Evolutionary conservation across 2,329 filamentous ascomycete species (phyloP), one percentile per base, ranked within the genome.

Genomic region (Hymenoscyphus repandus): DNA sequence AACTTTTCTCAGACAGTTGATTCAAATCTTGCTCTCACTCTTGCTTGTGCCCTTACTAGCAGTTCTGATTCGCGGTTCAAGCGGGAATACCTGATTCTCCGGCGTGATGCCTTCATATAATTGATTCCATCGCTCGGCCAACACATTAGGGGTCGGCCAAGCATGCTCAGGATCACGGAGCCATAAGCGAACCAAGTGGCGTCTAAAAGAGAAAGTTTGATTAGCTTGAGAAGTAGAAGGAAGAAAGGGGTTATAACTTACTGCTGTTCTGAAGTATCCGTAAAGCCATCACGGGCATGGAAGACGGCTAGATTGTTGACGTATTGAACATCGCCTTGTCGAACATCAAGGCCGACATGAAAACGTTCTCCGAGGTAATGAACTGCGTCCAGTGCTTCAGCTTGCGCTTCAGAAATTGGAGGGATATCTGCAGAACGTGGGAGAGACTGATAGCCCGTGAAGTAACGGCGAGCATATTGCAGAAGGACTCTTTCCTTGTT

Each of bases 381-480:
- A 6, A 75, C 53, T n/a, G 70, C 64, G 56, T 74, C 72, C 3
- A 75, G 63, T 0, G 72, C 70, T 52, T 73, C 70, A 1, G 69
- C 69, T 59, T 75, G 70, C 2, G 67, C 69, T 60, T 72, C 68
- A 6, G 68, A 70, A 20, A 74, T 70, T 3, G 80, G 73, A 11
- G 82, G 81, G 45, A 86, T 78, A 17, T 73, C 62, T 1, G 69
- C 50, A 6, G 71, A 76, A 42, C 81, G 71, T 2, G 79, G 79
- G 1, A 80, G 68, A 0, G 72, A 72, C 54, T 74, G 72, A 59
- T 78, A 84, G 2, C 83, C 70, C 47, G 79, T 80, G 56, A 84
- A 83, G 22, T 68, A 70, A 1, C 81, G 73, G 2, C 82, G 74
- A 0, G 76, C 78, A 55, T 84, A 85, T 54, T 85, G 80, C 30